Conservation (phyloP, 257 asterid genomes). For the Plantago ovata region DNA sequence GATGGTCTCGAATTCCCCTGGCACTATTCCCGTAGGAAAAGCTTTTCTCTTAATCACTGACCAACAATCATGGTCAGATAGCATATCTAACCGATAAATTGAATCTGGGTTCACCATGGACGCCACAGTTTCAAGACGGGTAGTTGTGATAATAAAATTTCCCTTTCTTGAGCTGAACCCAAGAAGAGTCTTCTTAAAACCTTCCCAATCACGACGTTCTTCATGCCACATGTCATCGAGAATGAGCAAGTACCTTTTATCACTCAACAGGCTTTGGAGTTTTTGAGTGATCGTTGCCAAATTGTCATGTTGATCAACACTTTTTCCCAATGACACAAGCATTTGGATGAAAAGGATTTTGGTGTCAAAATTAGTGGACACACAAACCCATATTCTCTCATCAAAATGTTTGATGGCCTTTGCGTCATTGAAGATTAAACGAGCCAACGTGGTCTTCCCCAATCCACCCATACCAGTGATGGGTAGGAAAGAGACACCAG, state of each 20-base stretch:
- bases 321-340: neutral
- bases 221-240: constrained; percentile 28
- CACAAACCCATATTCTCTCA: too few species aligned
- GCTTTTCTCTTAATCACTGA: neutral
- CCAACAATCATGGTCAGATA: constrained; percentile 2
- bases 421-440: too few species aligned
- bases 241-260: constrained; percentile 5
- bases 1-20: neutral
- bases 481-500: too few species aligned
- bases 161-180: too few species aligned
- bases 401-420: too few species aligned
- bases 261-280: neutral
- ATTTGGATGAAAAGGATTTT: neutral
- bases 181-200: constrained; percentile 2
- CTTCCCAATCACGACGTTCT: constrained; percentile 10
- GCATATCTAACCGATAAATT: neutral
- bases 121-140: constrained; percentile 16
- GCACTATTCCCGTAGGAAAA: too few species aligned
- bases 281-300: neutral
- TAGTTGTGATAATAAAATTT: too few species aligned
- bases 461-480: too few species aligned
- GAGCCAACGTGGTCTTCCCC: too few species aligned
- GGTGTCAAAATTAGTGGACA: neutral
- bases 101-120: constrained; percentile 2
- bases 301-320: neutral